Evolutionary conservation across 495 filamentous ascomycete species (phyloP).

Genomic region (Aspergillus heteromorphus): DNA sequence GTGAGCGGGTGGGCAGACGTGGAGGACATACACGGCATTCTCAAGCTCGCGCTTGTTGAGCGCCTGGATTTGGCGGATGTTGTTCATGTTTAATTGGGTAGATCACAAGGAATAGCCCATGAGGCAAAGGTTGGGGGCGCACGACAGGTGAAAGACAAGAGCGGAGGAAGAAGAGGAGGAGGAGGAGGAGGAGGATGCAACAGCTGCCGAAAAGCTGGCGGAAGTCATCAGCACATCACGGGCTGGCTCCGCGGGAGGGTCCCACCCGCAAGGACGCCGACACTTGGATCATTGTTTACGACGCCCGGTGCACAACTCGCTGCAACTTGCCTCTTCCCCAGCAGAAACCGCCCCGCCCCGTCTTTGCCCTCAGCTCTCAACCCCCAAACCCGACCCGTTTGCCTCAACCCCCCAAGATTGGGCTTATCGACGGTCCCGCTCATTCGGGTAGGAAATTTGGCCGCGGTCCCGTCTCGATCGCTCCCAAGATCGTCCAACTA

Average conservation of each 20-base stretch:
- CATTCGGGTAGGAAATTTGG: background rate
- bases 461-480: background rate
- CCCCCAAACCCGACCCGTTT: background rate
- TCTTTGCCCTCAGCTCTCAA: background rate
- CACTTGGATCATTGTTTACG: slow-evolving; percentile 9
- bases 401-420: background rate
- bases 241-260: slow-evolving; percentile 15
- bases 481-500: background rate
- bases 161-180: slow-evolving; percentile 5
- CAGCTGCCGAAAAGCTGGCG: background rate
- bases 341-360: too few species aligned
- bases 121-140: background rate
- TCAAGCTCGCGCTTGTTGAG: slow-evolving; percentile 96
- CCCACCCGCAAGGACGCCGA: slow-evolving; percentile 14
- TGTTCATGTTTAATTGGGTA: slow-evolving; percentile 60
- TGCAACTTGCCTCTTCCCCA: background rate
- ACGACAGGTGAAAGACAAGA: slow-evolving; percentile 5
- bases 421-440: background rate
- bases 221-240: slow-evolving; percentile 10
- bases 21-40: slow-evolving; percentile 59
- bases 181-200: slow-evolving; percentile 1
- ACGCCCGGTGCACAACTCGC: background rate
- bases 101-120: background rate
- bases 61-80: slow-evolving; percentile 81
- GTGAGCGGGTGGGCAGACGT: background rate